Evolutionary conservation across 2,329 filamentous ascomycete species (phyloP).

Genomic region (Aureobasidium sp.): DNA sequence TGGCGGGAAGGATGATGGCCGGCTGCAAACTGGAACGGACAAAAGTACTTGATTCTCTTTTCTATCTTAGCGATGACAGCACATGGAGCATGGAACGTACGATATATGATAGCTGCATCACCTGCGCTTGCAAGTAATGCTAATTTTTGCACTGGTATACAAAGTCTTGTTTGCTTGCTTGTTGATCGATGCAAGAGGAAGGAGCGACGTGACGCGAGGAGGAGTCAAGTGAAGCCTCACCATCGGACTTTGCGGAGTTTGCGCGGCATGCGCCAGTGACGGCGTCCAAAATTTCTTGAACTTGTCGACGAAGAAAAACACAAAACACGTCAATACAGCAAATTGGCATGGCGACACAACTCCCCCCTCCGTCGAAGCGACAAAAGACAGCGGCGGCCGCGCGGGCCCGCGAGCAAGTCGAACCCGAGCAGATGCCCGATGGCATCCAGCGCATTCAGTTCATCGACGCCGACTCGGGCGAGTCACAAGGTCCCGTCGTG

Average conservation of each 20-base stretch:
- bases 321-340: background rate
- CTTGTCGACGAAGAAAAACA: constrained; percentile 4
- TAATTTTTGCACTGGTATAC: background rate
- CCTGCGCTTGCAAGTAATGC: background rate
- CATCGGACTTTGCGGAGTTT: constrained; percentile 4
- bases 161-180: background rate
- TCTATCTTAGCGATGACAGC: constrained; percentile 4
- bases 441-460: constrained; percentile 70
- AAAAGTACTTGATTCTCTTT: constrained; percentile 8
- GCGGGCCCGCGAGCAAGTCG: constrained; percentile 64
- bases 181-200: background rate
- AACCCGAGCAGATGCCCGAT: constrained; percentile 50
- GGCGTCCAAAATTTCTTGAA: constrained; percentile 10
- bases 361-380: constrained; percentile 80
- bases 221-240: background rate
- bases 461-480: constrained; percentile 65
- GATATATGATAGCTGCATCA: background rate
- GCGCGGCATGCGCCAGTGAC: background rate
- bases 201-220: background rate
- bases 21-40: background rate
- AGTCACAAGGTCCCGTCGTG: constrained; percentile 61
- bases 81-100: constrained; percentile 1
- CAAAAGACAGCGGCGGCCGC: constrained; percentile 70
- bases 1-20: background rate
- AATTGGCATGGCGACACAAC: constrained; percentile 64